These are phyloP conservation scores for Ganoderma sp. DNA, from an alignment of 1,284 basidiomycete genomes.

Conservation along the genomic window DNA sequence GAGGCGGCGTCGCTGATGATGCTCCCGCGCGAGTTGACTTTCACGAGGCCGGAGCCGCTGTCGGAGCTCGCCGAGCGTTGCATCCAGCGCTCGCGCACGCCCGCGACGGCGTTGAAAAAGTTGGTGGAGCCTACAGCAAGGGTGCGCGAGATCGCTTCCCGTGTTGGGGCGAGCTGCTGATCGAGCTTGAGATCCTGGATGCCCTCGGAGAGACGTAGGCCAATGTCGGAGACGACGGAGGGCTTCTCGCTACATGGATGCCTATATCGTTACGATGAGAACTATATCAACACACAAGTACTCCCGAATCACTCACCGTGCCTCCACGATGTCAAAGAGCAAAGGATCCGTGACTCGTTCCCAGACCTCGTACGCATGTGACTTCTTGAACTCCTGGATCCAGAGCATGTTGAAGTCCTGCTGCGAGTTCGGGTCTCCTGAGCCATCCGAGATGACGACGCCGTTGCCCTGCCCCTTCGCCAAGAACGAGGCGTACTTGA, in stretches of 20 bases:
- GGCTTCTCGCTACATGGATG: conserved; percentile 91
- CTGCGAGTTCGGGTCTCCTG: conserved; percentile 55
- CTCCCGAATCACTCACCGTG: conserved; percentile 58
- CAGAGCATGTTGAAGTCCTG: conserved; percentile 85
- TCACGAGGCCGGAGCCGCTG: conserved; percentile 38
- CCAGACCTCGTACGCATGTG: conserved; percentile 88
- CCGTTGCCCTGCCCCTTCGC: conserved; percentile 66
- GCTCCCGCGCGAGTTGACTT: conserved; percentile 46
- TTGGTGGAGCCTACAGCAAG: conserved; percentile 77
- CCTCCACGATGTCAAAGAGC: conserved; percentile 92
- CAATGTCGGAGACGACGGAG: conserved; percentile 87
- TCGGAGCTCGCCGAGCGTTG: conserved; percentile 49
- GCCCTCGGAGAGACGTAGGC: conserved; percentile 86
- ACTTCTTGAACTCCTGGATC: conserved; percentile 84
- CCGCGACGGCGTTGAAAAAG: conserved; percentile 87
- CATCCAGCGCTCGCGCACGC: conserved; percentile 78
- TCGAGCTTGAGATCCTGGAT: conserved; percentile 90
- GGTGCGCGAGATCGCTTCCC: conserved; percentile 83
- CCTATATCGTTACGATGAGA: conserved; percentile 43
- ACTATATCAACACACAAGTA: background rate
- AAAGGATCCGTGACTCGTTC: conserved; percentile 85
- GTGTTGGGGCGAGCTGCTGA: conserved; percentile 86
- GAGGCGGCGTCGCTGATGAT: conserved; percentile 14
- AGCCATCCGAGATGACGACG: conserved; percentile 67
- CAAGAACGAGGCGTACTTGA: conserved; percentile 87